Conservation (phyloP, 768 basidiomycete species). For the Leccinum incarnatum region DNA sequence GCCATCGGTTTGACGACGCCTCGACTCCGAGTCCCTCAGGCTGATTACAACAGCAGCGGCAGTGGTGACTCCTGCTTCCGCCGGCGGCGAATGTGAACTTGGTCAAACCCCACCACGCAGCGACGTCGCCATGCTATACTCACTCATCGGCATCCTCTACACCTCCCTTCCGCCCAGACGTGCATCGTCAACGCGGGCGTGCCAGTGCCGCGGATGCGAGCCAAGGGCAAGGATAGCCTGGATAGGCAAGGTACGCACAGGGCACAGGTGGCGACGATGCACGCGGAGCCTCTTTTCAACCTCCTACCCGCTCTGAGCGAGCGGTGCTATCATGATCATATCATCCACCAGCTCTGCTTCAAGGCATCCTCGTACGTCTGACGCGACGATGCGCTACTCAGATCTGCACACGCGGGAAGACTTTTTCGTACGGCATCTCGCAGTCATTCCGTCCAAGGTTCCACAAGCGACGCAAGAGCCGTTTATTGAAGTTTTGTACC, state of each 20-base stretch:
- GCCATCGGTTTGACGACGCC: too few relatives aligned
- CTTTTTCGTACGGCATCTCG: conserved; percentile 86
- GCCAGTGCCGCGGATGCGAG: conserved; percentile 60
- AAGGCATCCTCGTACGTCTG: conserved; percentile 74
- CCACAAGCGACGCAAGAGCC: conserved; percentile 50
- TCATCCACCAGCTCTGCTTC: conserved; percentile 82
- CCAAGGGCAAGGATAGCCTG: conserved; percentile 33
- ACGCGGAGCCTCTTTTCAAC: conserved; percentile 53
- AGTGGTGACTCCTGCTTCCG: too few relatives aligned
- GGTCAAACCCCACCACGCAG: too few relatives aligned
- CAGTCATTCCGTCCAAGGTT: conserved; percentile 63
- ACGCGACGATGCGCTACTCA: conserved; percentile 65
- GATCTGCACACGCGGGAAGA: conserved; percentile 82
- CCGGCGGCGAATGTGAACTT: too few relatives aligned
- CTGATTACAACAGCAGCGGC: too few relatives aligned
- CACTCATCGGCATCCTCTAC: conserved; percentile 81
- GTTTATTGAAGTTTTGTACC: conserved; percentile 58
- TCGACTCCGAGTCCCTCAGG: too few relatives aligned
- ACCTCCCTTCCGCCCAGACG: conserved; percentile 68
- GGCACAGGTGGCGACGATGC: conserved; percentile 10
- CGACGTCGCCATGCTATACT: conserved; percentile 58
- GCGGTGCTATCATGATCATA: conserved; percentile 60
- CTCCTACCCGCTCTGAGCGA: conserved; percentile 78
- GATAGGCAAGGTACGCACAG: conserved; percentile 33
- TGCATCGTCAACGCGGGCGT: conserved; percentile 71